phyloP scores from a whole-genome alignment of 2,329 filamentous ascomycete species.

The Hypoxylon sp. region DNA sequence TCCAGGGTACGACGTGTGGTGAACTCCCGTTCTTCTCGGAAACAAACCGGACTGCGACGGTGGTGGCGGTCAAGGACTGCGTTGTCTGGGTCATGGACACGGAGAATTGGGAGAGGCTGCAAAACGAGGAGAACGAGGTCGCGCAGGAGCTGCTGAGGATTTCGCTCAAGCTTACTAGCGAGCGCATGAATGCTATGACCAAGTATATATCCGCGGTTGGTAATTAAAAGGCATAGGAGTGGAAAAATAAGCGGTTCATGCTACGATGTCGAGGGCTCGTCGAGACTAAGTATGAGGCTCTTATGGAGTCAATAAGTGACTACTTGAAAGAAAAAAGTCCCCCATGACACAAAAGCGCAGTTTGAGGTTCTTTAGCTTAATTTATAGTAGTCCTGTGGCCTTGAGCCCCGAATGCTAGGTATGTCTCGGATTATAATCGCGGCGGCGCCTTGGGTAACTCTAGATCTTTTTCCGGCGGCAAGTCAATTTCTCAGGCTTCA shows the following conservation, averaged over 20 bases:
- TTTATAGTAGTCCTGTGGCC: not conserved
- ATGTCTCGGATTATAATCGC: conserved; percentile 1
- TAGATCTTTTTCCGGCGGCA: not conserved
- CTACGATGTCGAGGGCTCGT: not conserved
- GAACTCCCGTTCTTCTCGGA: conserved; percentile 97
- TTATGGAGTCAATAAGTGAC: too few species aligned
- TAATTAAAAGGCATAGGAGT: conserved; percentile 45
- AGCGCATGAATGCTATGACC: conserved; percentile 83
- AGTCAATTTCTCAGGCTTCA: not conserved
- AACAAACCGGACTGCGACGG: conserved; percentile 87
- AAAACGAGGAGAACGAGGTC: conserved; percentile 79
- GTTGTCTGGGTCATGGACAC: conserved; percentile 84
- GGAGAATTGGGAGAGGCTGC: conserved; percentile 78
- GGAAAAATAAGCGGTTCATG: not conserved
- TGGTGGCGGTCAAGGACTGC: conserved; percentile 83
- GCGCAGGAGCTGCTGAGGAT: conserved; percentile 87
- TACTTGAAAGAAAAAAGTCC: not conserved
- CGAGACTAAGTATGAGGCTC: not conserved
- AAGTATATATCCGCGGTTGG: conserved; percentile 60
- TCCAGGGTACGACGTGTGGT: conserved; percentile 93
- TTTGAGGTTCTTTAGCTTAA: not conserved
- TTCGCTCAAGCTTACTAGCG: conserved; percentile 92
- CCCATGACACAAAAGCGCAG: not conserved
- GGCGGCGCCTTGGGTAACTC: conserved; percentile 1
- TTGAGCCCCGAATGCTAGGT: not conserved